Conservation (phyloP, 108 stramenopile species). For the Skeletonema potamos region DNA sequence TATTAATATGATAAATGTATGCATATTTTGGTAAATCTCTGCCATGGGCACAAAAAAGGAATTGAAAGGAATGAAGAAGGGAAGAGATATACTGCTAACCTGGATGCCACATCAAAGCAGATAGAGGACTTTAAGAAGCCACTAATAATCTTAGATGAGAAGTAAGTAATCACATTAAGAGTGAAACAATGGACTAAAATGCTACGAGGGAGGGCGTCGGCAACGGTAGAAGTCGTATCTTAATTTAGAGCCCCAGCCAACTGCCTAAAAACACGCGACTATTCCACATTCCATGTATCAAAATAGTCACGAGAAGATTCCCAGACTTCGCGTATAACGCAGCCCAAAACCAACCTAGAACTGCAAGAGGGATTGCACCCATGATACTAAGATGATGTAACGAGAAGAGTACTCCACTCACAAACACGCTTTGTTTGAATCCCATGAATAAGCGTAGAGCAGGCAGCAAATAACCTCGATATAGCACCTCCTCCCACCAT, state of each 20-base stretch:
- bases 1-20: too few relatives aligned
- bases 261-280: conserved; percentile 88
- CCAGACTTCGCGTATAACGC: conserved; percentile 78
- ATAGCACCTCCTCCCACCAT: conserved; percentile 93
- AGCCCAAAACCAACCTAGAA: conserved; percentile 89
- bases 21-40: too few relatives aligned
- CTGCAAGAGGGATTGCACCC: conserved; percentile 85
- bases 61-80: too few relatives aligned
- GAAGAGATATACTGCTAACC: too few relatives aligned
- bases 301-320: conserved; percentile 84
- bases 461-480: conserved; percentile 86
- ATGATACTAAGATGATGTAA: conserved; percentile 83
- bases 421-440: conserved; percentile 60
- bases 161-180: too few relatives aligned
- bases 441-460: conserved; percentile 55
- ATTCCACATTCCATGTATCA: conserved; percentile 95
- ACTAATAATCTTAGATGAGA: too few relatives aligned
- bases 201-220: too few relatives aligned
- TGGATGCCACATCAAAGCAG: too few relatives aligned
- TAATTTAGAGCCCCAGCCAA: conserved; percentile 86
- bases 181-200: too few relatives aligned
- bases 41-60: too few relatives aligned
- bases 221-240: too few relatives aligned
- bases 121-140: too few relatives aligned
- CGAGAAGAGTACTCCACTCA: conserved; percentile 84